These are phyloP conservation scores for Zopfia rhizophila DNA, from an alignment of 2,329 filamentous ascomycete genomes.

Conservation along the genomic window DNA sequence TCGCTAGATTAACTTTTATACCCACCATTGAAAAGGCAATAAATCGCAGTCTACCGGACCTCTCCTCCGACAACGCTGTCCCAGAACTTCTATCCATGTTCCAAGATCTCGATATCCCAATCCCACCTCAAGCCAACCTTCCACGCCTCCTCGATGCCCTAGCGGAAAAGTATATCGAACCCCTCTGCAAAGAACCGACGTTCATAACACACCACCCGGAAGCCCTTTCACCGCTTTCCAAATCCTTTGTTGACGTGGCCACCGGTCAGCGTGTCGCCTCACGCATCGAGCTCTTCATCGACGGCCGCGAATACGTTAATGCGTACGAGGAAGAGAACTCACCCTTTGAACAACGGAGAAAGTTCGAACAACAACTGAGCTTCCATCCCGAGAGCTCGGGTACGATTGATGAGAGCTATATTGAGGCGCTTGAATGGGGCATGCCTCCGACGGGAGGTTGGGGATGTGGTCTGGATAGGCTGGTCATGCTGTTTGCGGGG, in stretches of 20 bases:
- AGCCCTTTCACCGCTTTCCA: slow-evolving; percentile 89
- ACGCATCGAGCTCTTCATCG: slow-evolving; percentile 85
- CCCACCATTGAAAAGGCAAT: slow-evolving; percentile 78
- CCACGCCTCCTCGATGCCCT: slow-evolving; percentile 84
- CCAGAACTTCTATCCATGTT: slow-evolving; percentile 68
- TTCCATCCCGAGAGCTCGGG: slow-evolving; percentile 48
- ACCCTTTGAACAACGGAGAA: slow-evolving; percentile 83
- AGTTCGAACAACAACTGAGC: slow-evolving; percentile 73
- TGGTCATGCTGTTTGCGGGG: slow-evolving; percentile 91
- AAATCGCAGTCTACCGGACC: slow-evolving; percentile 69
- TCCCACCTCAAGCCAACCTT: slow-evolving; percentile 66
- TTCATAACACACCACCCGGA: slow-evolving; percentile 92
- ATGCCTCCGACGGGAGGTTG: slow-evolving; percentile 96
- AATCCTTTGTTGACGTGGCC: slow-evolving; percentile 78
- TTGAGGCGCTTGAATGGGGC: slow-evolving; percentile 85
- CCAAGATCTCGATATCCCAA: slow-evolving; percentile 57
- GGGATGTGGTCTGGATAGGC: slow-evolving; percentile 91
- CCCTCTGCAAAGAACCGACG: slow-evolving; percentile 75
- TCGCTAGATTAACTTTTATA: slow-evolving; percentile 81
- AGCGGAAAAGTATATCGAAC: slow-evolving; percentile 80
- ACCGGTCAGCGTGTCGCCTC: slow-evolving; percentile 79
- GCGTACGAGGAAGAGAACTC: slow-evolving; percentile 99
- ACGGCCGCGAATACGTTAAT: slow-evolving; percentile 86
- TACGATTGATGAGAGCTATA: slow-evolving; percentile 80
- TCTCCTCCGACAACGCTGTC: slow-evolving; percentile 63